Percentiles rank a stretch among this genome's conserved stretches.
Evolutionary conservation across 805 yeast genomes (phyloP).

Genomic region (Wickerhamomyces silvicola): DNA sequence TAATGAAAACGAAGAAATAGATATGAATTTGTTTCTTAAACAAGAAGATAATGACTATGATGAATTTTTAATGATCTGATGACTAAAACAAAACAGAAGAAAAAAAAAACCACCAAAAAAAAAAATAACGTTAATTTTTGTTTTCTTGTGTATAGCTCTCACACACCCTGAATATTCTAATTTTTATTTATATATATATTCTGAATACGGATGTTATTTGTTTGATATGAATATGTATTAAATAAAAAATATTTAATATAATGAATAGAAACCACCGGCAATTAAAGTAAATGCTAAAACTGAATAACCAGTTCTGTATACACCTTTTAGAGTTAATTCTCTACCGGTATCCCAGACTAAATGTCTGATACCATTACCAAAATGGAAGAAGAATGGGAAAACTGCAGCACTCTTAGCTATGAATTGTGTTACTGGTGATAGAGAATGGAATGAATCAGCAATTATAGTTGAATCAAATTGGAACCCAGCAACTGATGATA

Average conservation of each 20-base stretch:
- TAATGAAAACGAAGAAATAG: conserved; percentile 9
- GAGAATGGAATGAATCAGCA: conserved; percentile 36
- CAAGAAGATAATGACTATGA: conserved; percentile 7
- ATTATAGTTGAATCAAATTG: conserved; percentile 28
- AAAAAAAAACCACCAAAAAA: conserved; percentile 1
- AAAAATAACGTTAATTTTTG: neutral
- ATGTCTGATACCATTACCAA: conserved; percentile 86
- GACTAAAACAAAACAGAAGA: neutral
- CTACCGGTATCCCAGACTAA: conserved; percentile 87
- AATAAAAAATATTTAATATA: conserved; percentile 11
- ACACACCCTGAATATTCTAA: neutral
- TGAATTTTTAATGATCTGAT: conserved; percentile 11
- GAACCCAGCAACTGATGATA: conserved; percentile 56
- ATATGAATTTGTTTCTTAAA: conserved; percentile 6
- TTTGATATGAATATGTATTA: too few species aligned
- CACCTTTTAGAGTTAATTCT: conserved; percentile 77
- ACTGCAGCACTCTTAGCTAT: conserved; percentile 65
- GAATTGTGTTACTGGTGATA: conserved; percentile 59
- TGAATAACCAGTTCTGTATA: conserved; percentile 84
- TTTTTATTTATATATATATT: neutral
- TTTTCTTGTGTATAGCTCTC: conserved; percentile 1
- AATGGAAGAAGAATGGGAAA: conserved; percentile 83
- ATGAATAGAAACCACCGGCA: conserved; percentile 44
- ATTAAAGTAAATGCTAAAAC: conserved; percentile 60
- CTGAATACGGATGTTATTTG: neutral